These are phyloP conservation scores for Salix dunnii DNA, from an alignment of 345 rosid species.

Conservation along the genomic window DNA sequence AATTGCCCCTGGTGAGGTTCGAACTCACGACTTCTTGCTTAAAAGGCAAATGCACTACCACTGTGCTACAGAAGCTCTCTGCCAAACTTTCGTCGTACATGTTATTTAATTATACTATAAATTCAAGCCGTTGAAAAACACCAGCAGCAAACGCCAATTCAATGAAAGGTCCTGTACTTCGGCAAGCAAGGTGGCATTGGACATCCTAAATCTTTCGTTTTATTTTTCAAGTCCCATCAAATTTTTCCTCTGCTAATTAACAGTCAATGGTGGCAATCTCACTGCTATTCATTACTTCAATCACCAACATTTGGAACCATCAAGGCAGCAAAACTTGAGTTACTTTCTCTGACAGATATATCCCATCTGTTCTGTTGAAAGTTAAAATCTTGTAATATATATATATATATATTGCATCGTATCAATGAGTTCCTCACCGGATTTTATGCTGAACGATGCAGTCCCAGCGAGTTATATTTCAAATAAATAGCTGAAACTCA, in stretches of 20 bases:
- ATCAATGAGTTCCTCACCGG: background rate
- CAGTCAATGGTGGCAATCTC: no score
- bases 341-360: no score
- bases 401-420: background rate
- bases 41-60: constrained; percentile 14
- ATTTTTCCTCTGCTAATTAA: background rate
- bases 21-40: constrained; percentile 28
- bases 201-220: background rate
- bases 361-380: no score
- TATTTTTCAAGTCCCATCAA: background rate
- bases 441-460: background rate
- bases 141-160: no score
- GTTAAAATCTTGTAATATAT: no score
- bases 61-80: constrained; percentile 12
- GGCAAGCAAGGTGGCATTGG: no score
- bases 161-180: no score
- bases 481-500: background rate
- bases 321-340: no score
- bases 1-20: constrained; percentile 12
- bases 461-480: background rate
- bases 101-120: accelerated
- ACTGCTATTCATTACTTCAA: no score
- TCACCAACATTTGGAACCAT: no score
- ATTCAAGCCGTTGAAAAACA: no score
- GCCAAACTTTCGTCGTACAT: accelerated